phyloP scores from a whole-genome alignment of 2,329 filamentous ascomycete species.

The Cercospora nicotianae region DNA sequence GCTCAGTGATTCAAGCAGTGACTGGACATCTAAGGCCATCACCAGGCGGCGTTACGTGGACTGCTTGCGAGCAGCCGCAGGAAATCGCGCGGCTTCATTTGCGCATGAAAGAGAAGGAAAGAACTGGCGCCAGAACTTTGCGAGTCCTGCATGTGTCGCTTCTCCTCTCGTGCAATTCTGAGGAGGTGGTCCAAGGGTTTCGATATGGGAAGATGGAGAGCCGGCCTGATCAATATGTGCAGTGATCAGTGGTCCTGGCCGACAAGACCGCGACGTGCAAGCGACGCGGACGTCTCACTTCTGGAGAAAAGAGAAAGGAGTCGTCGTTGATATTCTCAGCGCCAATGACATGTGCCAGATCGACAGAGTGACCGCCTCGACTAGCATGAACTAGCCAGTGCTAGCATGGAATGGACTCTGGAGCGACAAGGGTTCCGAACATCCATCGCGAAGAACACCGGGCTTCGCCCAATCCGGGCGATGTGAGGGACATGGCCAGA shows the following conservation, averaged over 20 bases:
- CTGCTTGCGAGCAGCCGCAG: not conserved
- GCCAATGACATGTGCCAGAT: not conserved
- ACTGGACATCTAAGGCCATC: slow-evolving; percentile 7
- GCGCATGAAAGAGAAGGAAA: not conserved
- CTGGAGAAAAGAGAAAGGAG: not conserved
- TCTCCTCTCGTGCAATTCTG: not conserved
- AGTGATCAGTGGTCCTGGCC: not conserved
- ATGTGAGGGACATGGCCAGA: not conserved
- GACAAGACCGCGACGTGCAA: not conserved
- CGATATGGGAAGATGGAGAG: not conserved
- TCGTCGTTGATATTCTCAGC: not conserved
- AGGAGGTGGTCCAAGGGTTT: not conserved
- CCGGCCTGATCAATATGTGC: not conserved
- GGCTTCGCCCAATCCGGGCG: not conserved
- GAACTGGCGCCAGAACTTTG: not conserved
- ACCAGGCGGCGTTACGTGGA: not conserved
- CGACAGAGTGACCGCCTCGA: not conserved
- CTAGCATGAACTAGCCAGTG: not conserved
- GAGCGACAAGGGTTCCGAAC: not conserved
- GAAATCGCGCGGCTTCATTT: not conserved
- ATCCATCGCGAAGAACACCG: not conserved
- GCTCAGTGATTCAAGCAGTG: slow-evolving; percentile 3
- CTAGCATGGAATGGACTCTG: not conserved
- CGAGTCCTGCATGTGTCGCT: not conserved
- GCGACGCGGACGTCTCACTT: not conserved